A percentile compares a stretch with the other conserved stretches of the same genome.
phyloP scores from a whole-genome alignment of 148 eudicot genomes.

The Arctostaphylos glauca region DNA sequence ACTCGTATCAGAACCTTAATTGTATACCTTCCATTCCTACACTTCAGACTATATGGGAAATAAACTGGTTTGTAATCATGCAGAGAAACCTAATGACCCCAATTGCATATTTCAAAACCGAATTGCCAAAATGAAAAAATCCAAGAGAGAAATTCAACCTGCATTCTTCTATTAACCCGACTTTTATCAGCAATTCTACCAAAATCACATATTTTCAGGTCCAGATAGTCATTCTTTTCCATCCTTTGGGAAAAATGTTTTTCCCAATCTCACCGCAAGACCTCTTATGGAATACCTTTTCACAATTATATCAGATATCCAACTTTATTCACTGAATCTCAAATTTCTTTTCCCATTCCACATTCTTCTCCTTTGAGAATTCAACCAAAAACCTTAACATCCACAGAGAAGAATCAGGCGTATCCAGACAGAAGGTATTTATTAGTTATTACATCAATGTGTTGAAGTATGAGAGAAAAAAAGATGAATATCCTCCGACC shows the following conservation, averaged over 20 bases:
- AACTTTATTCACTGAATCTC: slow-evolving; percentile 8
- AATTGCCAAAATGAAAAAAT: background rate
- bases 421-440: background rate
- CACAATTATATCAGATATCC: background rate
- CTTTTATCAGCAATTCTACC: background rate
- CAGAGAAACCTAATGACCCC: background rate
- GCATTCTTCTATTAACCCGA: background rate
- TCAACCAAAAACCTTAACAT: slow-evolving; percentile 1
- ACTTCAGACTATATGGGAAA: background rate
- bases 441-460: slow-evolving; percentile 6
- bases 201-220: background rate
- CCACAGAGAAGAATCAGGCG: background rate
- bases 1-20: background rate
- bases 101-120: background rate
- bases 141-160: background rate
- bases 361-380: background rate
- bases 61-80: background rate
- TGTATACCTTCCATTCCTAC: background rate
- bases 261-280: background rate
- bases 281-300: background rate
- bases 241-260: background rate
- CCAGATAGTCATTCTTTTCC: background rate
- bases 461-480: background rate
- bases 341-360: background rate
- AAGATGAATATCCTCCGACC: background rate